Conservation (phyloP, 108 stramenopile species). For the Skeletonema marinoi region DNA sequence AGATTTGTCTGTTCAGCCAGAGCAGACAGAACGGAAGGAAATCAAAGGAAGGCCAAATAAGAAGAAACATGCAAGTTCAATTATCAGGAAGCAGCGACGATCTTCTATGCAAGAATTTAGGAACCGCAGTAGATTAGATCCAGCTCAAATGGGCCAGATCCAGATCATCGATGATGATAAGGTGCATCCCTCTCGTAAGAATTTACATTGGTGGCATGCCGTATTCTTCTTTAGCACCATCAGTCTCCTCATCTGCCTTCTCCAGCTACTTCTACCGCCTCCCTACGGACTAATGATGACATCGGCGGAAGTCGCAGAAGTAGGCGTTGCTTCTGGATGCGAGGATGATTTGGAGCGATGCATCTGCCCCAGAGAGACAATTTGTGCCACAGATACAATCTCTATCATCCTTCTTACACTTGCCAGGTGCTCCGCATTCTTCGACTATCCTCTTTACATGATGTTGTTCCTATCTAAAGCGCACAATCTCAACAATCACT, state of each 20-base stretch:
- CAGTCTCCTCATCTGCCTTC: conserved; percentile 9
- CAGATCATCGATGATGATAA: no score
- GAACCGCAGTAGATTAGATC: no score
- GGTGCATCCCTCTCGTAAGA: no score
- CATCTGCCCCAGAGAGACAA: conserved; percentile 35
- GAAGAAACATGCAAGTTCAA: no score
- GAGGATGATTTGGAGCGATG: not conserved
- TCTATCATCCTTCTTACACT: conserved; percentile 23
- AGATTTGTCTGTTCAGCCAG: no score
- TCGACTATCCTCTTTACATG: conserved; percentile 41
- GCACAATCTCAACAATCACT: conserved; percentile 25
- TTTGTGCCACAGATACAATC: conserved; percentile 12
- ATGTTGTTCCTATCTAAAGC: conserved; percentile 21
- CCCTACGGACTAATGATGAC: conserved; percentile 21
- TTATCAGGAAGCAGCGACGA: no score
- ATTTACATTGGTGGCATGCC: no score
- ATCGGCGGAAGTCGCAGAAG: conserved; percentile 7
- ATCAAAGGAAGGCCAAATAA: no score
- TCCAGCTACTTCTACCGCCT: conserved; percentile 15
- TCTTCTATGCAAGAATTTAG: no score
- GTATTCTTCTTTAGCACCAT: conserved; percentile 21
- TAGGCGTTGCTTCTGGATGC: conserved; percentile 13
- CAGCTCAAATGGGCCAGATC: no score
- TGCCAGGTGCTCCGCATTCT: conserved; percentile 19
- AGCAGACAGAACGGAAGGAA: no score